Conservation (phyloP, 768 basidiomycete genomes). For the Boletellus ananiceps region DNA sequence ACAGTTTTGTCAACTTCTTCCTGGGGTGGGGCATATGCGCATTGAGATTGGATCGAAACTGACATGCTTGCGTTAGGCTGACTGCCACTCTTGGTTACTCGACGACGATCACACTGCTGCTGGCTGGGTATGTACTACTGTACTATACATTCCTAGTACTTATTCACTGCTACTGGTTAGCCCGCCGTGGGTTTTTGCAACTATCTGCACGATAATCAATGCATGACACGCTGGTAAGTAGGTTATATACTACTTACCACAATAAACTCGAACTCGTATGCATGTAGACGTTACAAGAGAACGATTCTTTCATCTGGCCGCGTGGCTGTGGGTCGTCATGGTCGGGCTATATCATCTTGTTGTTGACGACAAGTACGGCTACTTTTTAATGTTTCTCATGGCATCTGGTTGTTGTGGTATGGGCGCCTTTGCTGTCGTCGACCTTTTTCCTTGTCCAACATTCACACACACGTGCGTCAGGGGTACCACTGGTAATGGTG, state of each 20-base stretch:
- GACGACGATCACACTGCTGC: conserved; percentile 54
- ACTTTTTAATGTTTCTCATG: conserved; percentile 63
- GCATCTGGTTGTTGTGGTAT: conserved; percentile 38
- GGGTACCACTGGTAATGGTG: too few relatives aligned
- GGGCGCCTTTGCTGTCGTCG: too few relatives aligned
- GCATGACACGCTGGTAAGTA: conserved; percentile 50
- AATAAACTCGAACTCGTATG: background rate
- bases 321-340: conserved; percentile 54
- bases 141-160: background rate
- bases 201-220: conserved; percentile 46
- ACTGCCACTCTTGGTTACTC: conserved; percentile 58
- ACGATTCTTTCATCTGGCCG: conserved; percentile 8
- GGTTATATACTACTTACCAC: background rate
- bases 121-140: conserved; percentile 47
- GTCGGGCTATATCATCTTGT: conserved; percentile 56
- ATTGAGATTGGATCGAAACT: too few relatives aligned
- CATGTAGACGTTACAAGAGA: conserved; percentile 52
- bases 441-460: too few relatives aligned
- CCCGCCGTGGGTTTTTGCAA: conserved; percentile 57
- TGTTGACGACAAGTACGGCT: conserved; percentile 50
- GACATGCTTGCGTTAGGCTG: conserved; percentile 32
- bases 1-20: conserved; percentile 62
- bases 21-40: conserved; percentile 34
- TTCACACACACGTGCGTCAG: too few relatives aligned
- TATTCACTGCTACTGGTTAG: conserved; percentile 27